Conservation (phyloP, 257 asterid genomes). For the Solanum pennellii region DNA sequence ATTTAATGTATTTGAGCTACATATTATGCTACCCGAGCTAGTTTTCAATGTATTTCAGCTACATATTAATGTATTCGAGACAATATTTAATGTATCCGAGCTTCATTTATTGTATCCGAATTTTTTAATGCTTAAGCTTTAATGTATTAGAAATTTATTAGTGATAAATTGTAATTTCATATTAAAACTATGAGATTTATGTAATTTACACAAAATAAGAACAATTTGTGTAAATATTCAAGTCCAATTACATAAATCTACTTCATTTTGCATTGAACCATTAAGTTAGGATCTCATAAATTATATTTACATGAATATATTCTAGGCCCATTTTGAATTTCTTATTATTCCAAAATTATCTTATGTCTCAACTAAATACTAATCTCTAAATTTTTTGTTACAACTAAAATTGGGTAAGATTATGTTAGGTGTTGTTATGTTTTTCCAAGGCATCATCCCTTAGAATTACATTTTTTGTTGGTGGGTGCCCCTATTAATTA, state of each 20-base stretch:
- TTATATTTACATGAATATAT: background rate
- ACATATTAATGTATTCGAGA: too few species aligned
- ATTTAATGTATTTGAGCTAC: too few species aligned
- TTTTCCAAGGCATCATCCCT: background rate
- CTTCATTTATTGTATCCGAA: too few species aligned
- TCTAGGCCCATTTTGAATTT: background rate
- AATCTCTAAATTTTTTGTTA: background rate
- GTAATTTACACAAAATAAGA: too few species aligned
- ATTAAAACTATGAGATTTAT: too few species aligned
- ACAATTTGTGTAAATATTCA: too few species aligned
- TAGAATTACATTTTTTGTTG: background rate
- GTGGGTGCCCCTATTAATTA: background rate
- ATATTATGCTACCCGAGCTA: too few species aligned
- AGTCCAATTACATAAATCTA: background rate
- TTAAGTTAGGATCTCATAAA: background rate
- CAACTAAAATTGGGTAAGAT: background rate
- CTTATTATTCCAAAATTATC: background rate
- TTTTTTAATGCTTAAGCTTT: too few species aligned
- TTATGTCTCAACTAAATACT: background rate
- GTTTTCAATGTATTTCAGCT: too few species aligned
- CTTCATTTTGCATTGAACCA: background rate
- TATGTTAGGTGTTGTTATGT: background rate
- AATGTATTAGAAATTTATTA: too few species aligned
- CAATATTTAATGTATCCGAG: too few species aligned
- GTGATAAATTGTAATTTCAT: fast-evolving